Percentiles rank a stretch among this genome's conserved stretches.
Conservation (phyloP, 441 rosid species). For the Populus hybrid region DNA sequence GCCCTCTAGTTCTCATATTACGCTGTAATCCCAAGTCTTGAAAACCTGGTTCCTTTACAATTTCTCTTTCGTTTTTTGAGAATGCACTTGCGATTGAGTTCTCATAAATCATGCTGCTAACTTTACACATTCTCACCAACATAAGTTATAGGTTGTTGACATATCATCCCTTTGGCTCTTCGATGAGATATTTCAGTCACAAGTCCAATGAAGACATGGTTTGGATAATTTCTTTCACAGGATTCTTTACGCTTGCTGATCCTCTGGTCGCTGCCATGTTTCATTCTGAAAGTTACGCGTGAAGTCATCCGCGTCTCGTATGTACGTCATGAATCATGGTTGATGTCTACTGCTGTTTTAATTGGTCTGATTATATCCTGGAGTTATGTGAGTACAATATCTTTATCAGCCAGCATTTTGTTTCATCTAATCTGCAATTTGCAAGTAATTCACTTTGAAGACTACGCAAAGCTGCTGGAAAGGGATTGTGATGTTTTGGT, state of each 20-base stretch:
- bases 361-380: constrained; percentile 60
- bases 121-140: not conserved
- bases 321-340: constrained; percentile 58
- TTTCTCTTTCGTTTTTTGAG: not conserved
- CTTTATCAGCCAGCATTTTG: constrained; percentile 71
- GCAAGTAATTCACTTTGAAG: constrained; percentile 89
- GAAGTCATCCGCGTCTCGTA: constrained; percentile 56
- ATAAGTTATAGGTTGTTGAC: not conserved
- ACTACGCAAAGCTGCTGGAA: constrained; percentile 67
- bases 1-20: not conserved
- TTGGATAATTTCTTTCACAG: constrained; percentile 32
- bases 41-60: not conserved
- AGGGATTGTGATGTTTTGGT: constrained; percentile 62
- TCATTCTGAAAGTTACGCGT: constrained; percentile 57
- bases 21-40: not conserved
- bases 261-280: constrained; percentile 75
- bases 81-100: not conserved
- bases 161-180: not conserved
- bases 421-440: constrained; percentile 90
- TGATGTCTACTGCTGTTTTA: constrained; percentile 58
- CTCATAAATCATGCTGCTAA: not conserved
- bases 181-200: not conserved
- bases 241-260: constrained; percentile 62
- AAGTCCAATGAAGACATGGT: not conserved
- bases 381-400: constrained; percentile 65